phyloP scores from a whole-genome alignment of 441 rosid species.

The California macrophylla region DNA sequence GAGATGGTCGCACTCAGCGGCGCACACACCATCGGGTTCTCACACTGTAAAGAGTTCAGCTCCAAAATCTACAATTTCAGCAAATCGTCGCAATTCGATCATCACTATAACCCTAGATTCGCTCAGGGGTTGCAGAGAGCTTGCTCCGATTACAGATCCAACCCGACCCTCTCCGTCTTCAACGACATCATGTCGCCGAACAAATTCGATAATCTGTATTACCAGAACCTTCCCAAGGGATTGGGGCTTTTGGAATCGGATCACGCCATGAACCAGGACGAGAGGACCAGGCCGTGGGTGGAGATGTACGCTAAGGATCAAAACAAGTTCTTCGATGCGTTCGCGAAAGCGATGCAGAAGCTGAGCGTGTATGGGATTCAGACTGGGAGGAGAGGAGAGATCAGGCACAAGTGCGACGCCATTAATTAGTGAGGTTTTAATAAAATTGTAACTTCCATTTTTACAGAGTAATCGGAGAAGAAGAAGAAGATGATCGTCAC shows the following conservation, averaged over 20 bases:
- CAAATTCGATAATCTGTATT: conserved; percentile 55
- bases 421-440: conserved; percentile 49
- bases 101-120: conserved; percentile 48
- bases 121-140: conserved; percentile 43
- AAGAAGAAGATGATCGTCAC: no score
- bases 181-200: conserved; percentile 63
- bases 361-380: conserved; percentile 40
- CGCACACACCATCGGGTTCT: conserved; percentile 59
- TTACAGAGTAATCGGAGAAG: no score
- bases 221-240: conserved; percentile 49
- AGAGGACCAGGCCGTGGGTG: conserved; percentile 42
- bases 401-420: conserved; percentile 59
- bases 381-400: conserved; percentile 63
- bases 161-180: conserved; percentile 53
- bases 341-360: conserved; percentile 53
- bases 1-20: conserved; percentile 62
- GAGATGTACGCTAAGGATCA: conserved; percentile 44
- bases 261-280: conserved; percentile 38
- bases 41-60: conserved; percentile 54
- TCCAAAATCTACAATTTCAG: conserved; percentile 24
- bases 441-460: no score
- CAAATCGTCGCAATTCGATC: conserved; percentile 10
- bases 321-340: conserved; percentile 38
- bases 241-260: conserved; percentile 54
- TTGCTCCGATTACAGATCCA: conserved; percentile 32